Percentiles rank a stretch among this genome's conserved stretches.
Conservation (phyloP, 2,329 filamentous ascomycete species). For the Fusarium stilboides region DNA sequence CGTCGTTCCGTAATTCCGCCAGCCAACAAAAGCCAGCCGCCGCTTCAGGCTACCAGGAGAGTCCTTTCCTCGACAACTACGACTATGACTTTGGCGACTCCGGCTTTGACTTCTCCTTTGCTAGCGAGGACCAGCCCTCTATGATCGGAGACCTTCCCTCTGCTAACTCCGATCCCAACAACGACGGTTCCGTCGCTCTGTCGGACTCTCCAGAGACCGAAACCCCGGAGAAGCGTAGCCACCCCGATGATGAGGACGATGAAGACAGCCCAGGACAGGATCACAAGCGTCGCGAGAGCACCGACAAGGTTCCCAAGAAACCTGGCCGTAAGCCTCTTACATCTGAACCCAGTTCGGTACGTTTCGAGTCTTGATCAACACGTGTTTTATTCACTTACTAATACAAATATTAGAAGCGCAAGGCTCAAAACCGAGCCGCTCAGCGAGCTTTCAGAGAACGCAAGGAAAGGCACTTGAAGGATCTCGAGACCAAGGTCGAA, state of each 20-base stretch:
- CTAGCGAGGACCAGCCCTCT: constrained; percentile 67
- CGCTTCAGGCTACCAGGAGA: constrained; percentile 73
- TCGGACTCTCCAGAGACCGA: constrained; percentile 71
- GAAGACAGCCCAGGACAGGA: constrained; percentile 64
- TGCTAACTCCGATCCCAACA: constrained; percentile 16
- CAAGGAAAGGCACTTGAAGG: constrained; percentile 92
- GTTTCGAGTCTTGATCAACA: constrained; percentile 57
- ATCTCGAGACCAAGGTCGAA: constrained; percentile 83
- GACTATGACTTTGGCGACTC: constrained; percentile 84
- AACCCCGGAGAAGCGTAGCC: constrained; percentile 78
- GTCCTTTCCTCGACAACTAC: constrained; percentile 84
- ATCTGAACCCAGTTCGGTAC: constrained; percentile 94
- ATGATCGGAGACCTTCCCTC: constrained; percentile 83
- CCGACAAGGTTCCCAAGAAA: constrained; percentile 93
- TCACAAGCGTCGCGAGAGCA: constrained; percentile 82
- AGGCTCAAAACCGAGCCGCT: constrained; percentile 94
- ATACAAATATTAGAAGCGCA: constrained; percentile 78
- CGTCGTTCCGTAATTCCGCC: constrained; percentile 66
- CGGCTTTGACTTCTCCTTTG: constrained; percentile 77
- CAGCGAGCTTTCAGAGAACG: constrained; percentile 95
- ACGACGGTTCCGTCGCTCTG: constrained; percentile 61
- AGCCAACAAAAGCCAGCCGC: constrained; percentile 59
- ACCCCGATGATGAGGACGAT: constrained; percentile 78
- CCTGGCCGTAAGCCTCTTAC: constrained; percentile 96
- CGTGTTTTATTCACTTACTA: constrained; percentile 22